phyloP scores from a whole-genome alignment of 2,329 filamentous ascomycete genomes.

The Periglandula ipomoeae region DNA sequence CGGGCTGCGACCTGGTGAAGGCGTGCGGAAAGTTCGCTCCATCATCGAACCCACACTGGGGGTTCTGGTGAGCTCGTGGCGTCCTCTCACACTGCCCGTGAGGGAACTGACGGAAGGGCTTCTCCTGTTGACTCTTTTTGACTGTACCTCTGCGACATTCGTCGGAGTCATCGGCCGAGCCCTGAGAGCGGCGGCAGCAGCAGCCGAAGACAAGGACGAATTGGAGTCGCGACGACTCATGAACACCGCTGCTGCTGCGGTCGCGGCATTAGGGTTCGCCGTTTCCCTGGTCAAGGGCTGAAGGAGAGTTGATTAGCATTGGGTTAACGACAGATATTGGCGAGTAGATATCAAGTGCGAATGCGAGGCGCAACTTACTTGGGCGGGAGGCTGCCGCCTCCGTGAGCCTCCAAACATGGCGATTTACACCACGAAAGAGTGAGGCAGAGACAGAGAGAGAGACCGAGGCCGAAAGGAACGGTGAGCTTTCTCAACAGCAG shows the following conservation, averaged over 20 bases:
- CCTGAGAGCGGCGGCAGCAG: conserved; percentile 76
- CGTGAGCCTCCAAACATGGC: conserved; percentile 42
- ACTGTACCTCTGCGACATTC: conserved; percentile 73
- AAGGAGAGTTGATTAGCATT: not conserved
- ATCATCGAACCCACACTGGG: conserved; percentile 77
- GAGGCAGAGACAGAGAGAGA: too few species aligned
- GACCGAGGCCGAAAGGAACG: conserved; percentile 1
- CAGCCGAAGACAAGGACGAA: conserved; percentile 69
- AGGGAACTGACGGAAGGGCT: conserved; percentile 63
- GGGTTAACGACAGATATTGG: too few species aligned
- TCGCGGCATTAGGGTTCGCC: conserved; percentile 63
- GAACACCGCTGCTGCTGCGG: conserved; percentile 76
- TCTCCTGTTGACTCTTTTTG: conserved; percentile 72
- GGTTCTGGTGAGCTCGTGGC: conserved; percentile 47
- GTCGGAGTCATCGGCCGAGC: conserved; percentile 70
- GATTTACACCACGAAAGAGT: conserved; percentile 3
- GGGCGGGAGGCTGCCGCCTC: conserved; percentile 37
- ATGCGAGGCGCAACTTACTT: conserved; percentile 30
- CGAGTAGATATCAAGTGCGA: not conserved
- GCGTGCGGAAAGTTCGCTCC: conserved; percentile 76
- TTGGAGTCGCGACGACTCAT: conserved; percentile 51
- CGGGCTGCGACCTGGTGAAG: conserved; percentile 47
- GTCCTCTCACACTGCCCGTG: conserved; percentile 34
- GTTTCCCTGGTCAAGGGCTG: conserved; percentile 57
- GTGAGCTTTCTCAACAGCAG: conserved; percentile 11